A percentile compares a stretch with the other conserved stretches of the same genome.
These are phyloP conservation scores for Tetrahymena elliotti DNA, from an alignment of 73 alveolate species.

Conservation along the genomic window DNA sequence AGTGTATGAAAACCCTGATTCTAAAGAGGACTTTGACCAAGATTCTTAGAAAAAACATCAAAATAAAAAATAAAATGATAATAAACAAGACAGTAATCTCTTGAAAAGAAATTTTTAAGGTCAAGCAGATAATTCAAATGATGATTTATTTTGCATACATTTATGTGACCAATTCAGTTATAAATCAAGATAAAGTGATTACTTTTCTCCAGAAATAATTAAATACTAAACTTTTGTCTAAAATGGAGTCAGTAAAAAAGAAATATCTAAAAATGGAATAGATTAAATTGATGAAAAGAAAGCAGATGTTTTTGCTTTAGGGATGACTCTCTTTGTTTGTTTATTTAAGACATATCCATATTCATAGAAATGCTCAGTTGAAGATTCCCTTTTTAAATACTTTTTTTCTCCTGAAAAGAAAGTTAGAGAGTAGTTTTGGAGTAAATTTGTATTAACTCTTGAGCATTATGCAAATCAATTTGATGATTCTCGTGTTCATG, in stretches of 20 bases:
- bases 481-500: neutral
- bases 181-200: neutral
- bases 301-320: neutral
- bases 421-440: neutral
- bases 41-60: neutral
- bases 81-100: neutral
- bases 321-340: neutral
- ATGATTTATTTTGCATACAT: neutral
- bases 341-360: neutral
- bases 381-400: neutral
- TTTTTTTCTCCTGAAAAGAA: neutral
- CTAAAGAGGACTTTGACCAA: neutral
- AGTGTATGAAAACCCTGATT: neutral
- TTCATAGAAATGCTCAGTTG: neutral
- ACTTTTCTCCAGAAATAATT: neutral
- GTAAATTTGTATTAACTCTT: neutral
- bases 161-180: neutral
- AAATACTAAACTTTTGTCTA: neutral
- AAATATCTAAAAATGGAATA: neutral
- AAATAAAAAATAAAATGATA: too few species aligned
- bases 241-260: neutral
- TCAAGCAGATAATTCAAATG: neutral
- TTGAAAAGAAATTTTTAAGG: neutral
- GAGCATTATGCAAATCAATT: neutral
- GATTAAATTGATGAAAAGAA: neutral